phyloP scores from a whole-genome alignment of 495 filamentous ascomycete species.

The Usnea hakonensis region DNA sequence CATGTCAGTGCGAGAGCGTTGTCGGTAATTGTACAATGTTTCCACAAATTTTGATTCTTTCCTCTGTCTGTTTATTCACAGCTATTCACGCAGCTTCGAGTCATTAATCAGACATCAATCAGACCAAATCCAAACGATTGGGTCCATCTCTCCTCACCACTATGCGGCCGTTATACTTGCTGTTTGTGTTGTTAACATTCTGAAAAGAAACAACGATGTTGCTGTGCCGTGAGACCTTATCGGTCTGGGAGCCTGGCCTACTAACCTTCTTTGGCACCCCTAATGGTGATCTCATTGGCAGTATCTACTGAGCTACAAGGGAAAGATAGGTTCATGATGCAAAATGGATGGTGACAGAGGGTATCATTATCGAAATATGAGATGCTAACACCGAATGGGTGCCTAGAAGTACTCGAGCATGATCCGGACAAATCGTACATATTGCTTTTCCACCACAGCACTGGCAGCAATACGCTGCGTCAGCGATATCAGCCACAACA shows the following conservation, averaged over 20 bases:
- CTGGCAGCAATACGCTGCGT: not conserved
- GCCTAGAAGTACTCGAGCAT: not conserved
- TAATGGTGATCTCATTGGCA: not conserved
- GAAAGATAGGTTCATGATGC: not conserved
- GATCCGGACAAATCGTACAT: not conserved
- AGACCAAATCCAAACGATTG: not conserved
- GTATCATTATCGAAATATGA: not conserved
- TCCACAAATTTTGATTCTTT: not conserved
- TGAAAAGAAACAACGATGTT: not conserved
- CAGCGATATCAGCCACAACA: not conserved
- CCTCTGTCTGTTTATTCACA: not conserved
- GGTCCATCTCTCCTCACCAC: too few species aligned
- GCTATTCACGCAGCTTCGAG: not conserved
- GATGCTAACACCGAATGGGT: not conserved
- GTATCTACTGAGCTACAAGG: not conserved
- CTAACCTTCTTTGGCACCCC: not conserved
- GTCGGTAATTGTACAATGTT: not conserved
- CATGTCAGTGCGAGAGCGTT: not conserved
- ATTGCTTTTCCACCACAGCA: not conserved
- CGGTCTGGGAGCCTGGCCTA: not conserved
- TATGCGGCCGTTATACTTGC: not conserved
- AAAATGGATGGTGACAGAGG: not conserved
- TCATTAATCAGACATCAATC: not conserved
- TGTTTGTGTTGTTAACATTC: not conserved
- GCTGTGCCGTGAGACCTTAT: not conserved